A percentile compares a stretch with the other conserved stretches of the same genome.
phyloP scores from a whole-genome alignment of 352 stramenopile genomes.

The Pythium biforme region DNA sequence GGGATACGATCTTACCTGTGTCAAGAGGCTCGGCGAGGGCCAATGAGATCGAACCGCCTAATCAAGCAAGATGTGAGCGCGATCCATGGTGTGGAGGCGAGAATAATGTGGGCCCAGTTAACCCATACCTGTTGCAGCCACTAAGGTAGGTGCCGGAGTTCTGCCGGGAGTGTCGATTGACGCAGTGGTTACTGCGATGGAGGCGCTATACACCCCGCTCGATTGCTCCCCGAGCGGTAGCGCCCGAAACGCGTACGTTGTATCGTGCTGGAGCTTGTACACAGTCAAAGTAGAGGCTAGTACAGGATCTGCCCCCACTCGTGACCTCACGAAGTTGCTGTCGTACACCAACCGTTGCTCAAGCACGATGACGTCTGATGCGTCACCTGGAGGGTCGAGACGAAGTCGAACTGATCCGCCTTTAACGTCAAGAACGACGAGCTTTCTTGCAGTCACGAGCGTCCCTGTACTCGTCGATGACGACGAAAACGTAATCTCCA shows the following conservation, averaged over 20 bases:
- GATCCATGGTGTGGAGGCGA: background rate
- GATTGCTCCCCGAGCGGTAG: slow-evolving; percentile 22
- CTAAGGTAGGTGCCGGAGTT: slow-evolving; percentile 38
- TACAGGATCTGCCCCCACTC: slow-evolving; percentile 16
- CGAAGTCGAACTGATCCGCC: slow-evolving; percentile 19
- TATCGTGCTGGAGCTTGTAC: slow-evolving; percentile 51
- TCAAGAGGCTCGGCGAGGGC: slow-evolving; percentile 16
- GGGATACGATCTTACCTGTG: slow-evolving; percentile 20
- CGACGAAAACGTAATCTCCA: slow-evolving; percentile 12
- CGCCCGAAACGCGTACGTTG: slow-evolving; percentile 45
- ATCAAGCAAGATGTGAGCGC: background rate
- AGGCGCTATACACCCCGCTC: slow-evolving; percentile 29
- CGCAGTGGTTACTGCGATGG: slow-evolving; percentile 33
- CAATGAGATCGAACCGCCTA: slow-evolving; percentile 23
- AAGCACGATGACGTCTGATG: background rate
- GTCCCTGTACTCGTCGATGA: background rate
- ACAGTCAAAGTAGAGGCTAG: slow-evolving; percentile 21
- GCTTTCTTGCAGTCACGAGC: background rate
- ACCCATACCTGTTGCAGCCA: slow-evolving; percentile 37
- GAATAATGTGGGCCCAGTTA: background rate
- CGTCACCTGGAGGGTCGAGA: slow-evolving; percentile 1
- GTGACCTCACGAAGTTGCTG: slow-evolving; percentile 22
- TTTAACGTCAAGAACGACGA: slow-evolving; percentile 11
- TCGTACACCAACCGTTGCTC: slow-evolving; percentile 39
- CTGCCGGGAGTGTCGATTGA: slow-evolving; percentile 30